Conservation (phyloP, 495 filamentous ascomycete species). For the Penicillium steckii region DNA sequence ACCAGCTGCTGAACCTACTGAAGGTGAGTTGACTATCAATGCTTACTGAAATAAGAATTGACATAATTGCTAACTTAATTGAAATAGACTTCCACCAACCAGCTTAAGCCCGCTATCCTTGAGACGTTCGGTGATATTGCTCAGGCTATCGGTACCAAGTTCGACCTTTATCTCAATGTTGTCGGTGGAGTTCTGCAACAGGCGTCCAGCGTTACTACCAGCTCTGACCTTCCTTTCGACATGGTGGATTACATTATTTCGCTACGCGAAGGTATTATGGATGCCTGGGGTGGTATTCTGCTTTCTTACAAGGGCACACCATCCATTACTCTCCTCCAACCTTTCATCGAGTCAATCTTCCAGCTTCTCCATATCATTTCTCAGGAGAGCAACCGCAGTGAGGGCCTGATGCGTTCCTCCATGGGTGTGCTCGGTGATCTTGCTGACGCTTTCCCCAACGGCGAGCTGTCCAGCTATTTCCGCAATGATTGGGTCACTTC, state of each 20-base stretch:
- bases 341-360: conserved; percentile 85
- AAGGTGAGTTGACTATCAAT: conserved; percentile 57
- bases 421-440: conserved; percentile 98
- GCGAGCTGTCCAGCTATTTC: conserved; percentile 80
- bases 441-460: conserved; percentile 88
- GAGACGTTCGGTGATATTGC: conserved; percentile 99
- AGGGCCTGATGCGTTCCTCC: conserved; percentile 82
- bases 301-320: conserved; percentile 76
- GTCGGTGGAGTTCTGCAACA: conserved; percentile 94
- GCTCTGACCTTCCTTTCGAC: conserved; percentile 71
- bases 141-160: conserved; percentile 87
- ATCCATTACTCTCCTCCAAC: conserved; percentile 64
- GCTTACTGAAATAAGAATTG: neutral
- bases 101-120: conserved; percentile 96
- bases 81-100: conserved; percentile 68
- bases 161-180: conserved; percentile 87
- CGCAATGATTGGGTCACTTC: conserved; percentile 83
- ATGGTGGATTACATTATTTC: conserved; percentile 96
- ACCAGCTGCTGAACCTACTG: conserved; percentile 86
- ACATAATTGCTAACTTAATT: neutral
- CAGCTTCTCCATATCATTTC: conserved; percentile 79
- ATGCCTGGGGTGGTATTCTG: conserved; percentile 96
- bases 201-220: conserved; percentile 75
- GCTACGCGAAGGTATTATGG: conserved; percentile 95
- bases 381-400: conserved; percentile 80